phyloP scores from a whole-genome alignment of 2,329 filamentous ascomycete genomes.

The Ceratocystis cacaofunesta region DNA sequence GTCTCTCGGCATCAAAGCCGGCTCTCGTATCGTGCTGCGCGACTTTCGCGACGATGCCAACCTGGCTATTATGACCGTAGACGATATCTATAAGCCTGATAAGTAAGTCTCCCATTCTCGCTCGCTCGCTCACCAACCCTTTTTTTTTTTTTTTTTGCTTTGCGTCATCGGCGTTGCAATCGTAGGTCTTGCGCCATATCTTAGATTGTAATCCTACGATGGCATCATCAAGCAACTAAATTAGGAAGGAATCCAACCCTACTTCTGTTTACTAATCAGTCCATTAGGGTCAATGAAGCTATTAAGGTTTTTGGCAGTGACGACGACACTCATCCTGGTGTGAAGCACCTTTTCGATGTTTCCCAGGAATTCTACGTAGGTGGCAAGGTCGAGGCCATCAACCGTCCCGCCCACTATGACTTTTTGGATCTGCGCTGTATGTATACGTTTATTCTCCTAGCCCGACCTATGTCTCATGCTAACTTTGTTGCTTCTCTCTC shows the following conservation, averaged over 20 bases:
- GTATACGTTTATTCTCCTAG: slow-evolving; percentile 23
- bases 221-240: slow-evolving; percentile 14
- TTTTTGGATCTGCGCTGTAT: slow-evolving; percentile 89
- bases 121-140: background rate
- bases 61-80: slow-evolving; percentile 85
- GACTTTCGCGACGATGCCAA: slow-evolving; percentile 95
- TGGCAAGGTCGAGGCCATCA: slow-evolving; percentile 89
- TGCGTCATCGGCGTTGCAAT: slow-evolving; percentile 9
- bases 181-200: background rate
- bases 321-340: slow-evolving; percentile 78
- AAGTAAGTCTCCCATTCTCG: slow-evolving; percentile 42
- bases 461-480: slow-evolving; percentile 10
- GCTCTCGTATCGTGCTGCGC: slow-evolving; percentile 71
- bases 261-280: slow-evolving; percentile 16
- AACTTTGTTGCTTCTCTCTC: slow-evolving; percentile 5
- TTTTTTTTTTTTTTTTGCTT: background rate
- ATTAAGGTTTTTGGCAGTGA: slow-evolving; percentile 87
- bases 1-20: slow-evolving; percentile 59
- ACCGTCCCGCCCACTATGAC: slow-evolving; percentile 95
- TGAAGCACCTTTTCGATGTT: slow-evolving; percentile 73
- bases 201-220: slow-evolving; percentile 15
- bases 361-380: slow-evolving; percentile 84
- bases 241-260: slow-evolving; percentile 6
- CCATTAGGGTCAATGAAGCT: slow-evolving; percentile 63
- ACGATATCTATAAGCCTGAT: slow-evolving; percentile 89